These are phyloP conservation scores for Fraxinus greggii DNA, from an alignment of 305 asterid species.

Conservation along the genomic window DNA sequence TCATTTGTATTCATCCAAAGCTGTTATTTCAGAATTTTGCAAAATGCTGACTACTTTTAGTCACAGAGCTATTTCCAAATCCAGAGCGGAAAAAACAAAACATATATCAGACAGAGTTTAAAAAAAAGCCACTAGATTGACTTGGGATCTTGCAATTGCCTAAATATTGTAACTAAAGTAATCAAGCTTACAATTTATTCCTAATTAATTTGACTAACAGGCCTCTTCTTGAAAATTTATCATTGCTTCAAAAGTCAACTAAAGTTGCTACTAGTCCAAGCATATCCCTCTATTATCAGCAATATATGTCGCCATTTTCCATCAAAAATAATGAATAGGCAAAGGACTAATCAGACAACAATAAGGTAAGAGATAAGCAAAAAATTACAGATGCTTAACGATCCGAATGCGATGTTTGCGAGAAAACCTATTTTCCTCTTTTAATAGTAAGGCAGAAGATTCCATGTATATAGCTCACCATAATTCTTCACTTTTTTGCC, in stretches of 20 bases:
- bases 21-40: not conserved
- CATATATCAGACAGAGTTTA: slow-evolving; percentile 3
- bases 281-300: not conserved
- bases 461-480: not conserved
- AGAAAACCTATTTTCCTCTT: not conserved
- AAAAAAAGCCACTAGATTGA: not conserved
- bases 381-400: not conserved
- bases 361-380: not conserved
- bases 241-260: slow-evolving; percentile 5
- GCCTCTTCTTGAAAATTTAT: not conserved
- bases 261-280: not conserved
- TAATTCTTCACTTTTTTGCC: not conserved
- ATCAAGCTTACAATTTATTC: slow-evolving; percentile 5
- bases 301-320: not conserved
- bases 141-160: not conserved
- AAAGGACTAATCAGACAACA: not conserved
- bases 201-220: not conserved
- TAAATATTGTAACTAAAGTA: not conserved
- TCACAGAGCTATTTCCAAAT: slow-evolving; percentile 12
- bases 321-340: not conserved
- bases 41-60: slow-evolving; percentile 12
- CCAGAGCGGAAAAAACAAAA: not conserved
- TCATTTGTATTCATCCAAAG: slow-evolving; percentile 8
- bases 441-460: not conserved
- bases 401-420: not conserved